These are phyloP conservation scores for Candida arabinofermentans DNA, from an alignment of 805 yeast genomes.

Conservation along the genomic window DNA sequence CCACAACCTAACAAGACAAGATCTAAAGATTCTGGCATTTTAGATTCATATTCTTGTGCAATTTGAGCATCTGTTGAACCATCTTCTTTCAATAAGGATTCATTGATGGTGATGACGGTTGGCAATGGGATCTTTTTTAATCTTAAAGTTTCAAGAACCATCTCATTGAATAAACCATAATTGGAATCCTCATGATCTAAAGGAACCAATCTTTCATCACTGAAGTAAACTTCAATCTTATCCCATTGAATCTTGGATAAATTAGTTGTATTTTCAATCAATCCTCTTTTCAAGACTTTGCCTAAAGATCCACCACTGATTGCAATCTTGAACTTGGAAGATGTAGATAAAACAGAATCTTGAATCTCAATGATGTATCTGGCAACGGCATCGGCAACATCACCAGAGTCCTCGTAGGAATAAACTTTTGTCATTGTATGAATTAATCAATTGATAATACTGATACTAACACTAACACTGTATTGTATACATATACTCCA, in stretches of 20 bases:
- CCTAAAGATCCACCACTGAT: conserved; percentile 91
- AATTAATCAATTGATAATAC: background rate
- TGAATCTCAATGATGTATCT: conserved; percentile 58
- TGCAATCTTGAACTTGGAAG: conserved; percentile 62
- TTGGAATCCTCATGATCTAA: conserved; percentile 80
- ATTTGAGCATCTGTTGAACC: conserved; percentile 49
- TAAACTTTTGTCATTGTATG: conserved; percentile 35
- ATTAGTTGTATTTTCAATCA: conserved; percentile 52
- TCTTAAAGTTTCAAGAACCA: conserved; percentile 50
- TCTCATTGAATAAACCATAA: conserved; percentile 69
- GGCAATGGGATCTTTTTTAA: conserved; percentile 45
- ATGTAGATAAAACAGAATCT: conserved; percentile 47
- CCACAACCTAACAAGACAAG: conserved; percentile 84
- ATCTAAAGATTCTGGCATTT: conserved; percentile 57
- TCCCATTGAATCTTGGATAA: conserved; percentile 54
- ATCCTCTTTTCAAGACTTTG: conserved; percentile 61
- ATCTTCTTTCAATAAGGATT: conserved; percentile 51
- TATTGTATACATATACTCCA: no score
- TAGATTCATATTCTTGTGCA: conserved; percentile 58
- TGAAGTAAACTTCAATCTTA: conserved; percentile 78
- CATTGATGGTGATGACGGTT: conserved; percentile 63
- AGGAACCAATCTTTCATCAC: conserved; percentile 89
- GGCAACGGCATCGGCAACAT: conserved; percentile 67
- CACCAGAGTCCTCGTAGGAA: conserved; percentile 49
- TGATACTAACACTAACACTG: no score